These are phyloP conservation scores for Debaryomyces subglobosus DNA, from an alignment of 1,139 yeast species.

Conservation along the genomic window DNA sequence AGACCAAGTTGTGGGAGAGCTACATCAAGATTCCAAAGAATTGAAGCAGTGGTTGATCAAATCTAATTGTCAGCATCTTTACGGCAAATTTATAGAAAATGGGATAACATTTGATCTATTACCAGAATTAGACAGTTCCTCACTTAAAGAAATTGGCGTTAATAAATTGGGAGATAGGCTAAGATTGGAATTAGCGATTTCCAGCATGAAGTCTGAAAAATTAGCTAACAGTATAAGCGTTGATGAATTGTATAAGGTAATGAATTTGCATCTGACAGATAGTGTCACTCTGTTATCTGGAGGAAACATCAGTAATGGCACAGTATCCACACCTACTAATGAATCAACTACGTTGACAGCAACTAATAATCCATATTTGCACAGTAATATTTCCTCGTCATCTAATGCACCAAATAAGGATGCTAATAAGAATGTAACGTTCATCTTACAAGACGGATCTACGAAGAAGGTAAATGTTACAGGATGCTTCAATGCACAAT, in stretches of 20 bases:
- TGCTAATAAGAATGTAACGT: constrained; percentile 55
- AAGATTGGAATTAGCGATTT: constrained; percentile 58
- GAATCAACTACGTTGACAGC: constrained; percentile 20
- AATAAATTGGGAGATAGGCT: constrained; percentile 80
- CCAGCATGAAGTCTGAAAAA: constrained; percentile 40
- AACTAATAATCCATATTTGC: constrained; percentile 1
- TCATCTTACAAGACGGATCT: constrained; percentile 79
- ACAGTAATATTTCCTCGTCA: constrained; percentile 1
- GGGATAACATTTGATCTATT: constrained; percentile 64
- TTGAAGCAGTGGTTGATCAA: constrained; percentile 41
- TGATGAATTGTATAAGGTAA: constrained; percentile 31
- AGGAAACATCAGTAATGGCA: background rate
- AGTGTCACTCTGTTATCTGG: background rate
- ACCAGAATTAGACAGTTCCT: constrained; percentile 65
- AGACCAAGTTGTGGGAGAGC: constrained; percentile 1
- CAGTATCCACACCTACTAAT: constrained; percentile 7
- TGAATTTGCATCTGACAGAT: constrained; percentile 22
- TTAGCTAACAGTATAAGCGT: constrained; percentile 37
- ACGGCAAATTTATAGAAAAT: constrained; percentile 41
- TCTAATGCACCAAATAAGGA: constrained; percentile 25
- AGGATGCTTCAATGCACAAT: constrained; percentile 81
- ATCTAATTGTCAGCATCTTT: constrained; percentile 42
- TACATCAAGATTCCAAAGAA: constrained; percentile 18
- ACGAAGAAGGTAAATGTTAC: constrained; percentile 71
- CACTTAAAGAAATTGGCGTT: constrained; percentile 78